Conservation (phyloP, 768 basidiomycete species). For the Boletus fagicola region DNA sequence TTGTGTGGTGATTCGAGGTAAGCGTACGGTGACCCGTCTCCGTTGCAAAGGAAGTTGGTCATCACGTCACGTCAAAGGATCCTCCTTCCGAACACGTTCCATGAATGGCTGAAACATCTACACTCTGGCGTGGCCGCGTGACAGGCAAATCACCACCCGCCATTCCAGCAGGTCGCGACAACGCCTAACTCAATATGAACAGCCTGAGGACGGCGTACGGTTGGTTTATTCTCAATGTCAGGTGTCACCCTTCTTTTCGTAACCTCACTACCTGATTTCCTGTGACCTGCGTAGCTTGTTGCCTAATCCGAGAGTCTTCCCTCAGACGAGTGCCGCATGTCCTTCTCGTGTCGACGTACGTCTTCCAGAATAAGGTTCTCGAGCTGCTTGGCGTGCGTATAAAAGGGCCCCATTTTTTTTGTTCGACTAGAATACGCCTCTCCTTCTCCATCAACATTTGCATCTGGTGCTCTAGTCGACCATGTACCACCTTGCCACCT, state of each 20-base stretch:
- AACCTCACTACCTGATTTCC: not conserved
- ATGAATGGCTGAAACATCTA: not conserved
- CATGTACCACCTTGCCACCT: slow-evolving; percentile 28
- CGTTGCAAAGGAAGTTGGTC: not conserved
- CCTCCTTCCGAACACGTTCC: not conserved
- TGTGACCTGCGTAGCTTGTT: not conserved
- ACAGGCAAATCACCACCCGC: not conserved
- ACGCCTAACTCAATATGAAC: not conserved
- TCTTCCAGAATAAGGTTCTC: not conserved
- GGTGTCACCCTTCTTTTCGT: slow-evolving; percentile 1
- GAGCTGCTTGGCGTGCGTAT: slow-evolving; percentile 8
- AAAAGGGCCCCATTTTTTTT: slow-evolving; percentile 12
- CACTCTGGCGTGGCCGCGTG: not conserved
- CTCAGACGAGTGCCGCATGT: not conserved
- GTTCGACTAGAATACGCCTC: not conserved
- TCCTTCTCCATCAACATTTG: not conserved
- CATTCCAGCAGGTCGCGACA: not conserved
- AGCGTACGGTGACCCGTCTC: not conserved
- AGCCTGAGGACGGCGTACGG: no score
- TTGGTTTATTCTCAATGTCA: not conserved
- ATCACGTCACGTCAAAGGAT: not conserved
- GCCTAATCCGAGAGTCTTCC: not conserved
- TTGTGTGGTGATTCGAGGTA: not conserved
- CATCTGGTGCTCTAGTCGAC: not conserved
- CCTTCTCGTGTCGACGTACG: not conserved